These are phyloP conservation scores for Termitomyces sp. DNA, from an alignment of 1,284 basidiomycete species.

Conservation along the genomic window DNA sequence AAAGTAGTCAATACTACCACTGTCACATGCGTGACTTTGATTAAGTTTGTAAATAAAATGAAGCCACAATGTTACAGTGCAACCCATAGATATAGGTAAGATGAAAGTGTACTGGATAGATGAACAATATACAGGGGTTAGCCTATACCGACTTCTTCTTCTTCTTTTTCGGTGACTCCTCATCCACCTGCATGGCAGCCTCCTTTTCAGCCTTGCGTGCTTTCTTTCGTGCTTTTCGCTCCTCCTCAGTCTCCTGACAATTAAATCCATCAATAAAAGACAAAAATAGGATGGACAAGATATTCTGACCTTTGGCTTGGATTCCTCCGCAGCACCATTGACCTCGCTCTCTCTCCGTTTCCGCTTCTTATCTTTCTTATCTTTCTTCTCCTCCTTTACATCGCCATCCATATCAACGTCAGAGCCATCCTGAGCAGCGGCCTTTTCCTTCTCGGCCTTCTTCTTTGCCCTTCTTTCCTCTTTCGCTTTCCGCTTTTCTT, in stretches of 20 bases:
- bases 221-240: conserved; percentile 69
- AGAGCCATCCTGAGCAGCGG: conserved; percentile 32
- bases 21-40: conserved; percentile 5
- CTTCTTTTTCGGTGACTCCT: conserved; percentile 69
- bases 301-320: conserved; percentile 37
- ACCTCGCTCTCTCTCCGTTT: conserved; percentile 63
- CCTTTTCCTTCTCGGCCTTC: conserved; percentile 57
- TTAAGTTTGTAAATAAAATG: too few species aligned
- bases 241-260: conserved; percentile 58
- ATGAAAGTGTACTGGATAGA: not conserved
- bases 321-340: conserved; percentile 34
- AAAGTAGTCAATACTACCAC: not conserved
- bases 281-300: not conserved
- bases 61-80: not conserved
- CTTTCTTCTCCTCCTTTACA: conserved; percentile 42
- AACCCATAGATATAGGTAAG: not conserved
- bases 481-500: conserved; percentile 72
- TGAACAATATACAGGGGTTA: conserved; percentile 6
- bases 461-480: conserved; percentile 73
- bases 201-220: conserved; percentile 70
- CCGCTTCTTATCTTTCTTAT: conserved; percentile 65
- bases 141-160: conserved; percentile 55
- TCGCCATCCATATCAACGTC: conserved; percentile 43
- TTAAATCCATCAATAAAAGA: not conserved
- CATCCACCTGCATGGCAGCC: conserved; percentile 39